Percentiles rank a stretch among this genome's conserved stretches.
These are phyloP conservation scores for Lachnellula cervina DNA, from an alignment of 2,329 filamentous ascomycete genomes.

Conservation along the genomic window DNA sequence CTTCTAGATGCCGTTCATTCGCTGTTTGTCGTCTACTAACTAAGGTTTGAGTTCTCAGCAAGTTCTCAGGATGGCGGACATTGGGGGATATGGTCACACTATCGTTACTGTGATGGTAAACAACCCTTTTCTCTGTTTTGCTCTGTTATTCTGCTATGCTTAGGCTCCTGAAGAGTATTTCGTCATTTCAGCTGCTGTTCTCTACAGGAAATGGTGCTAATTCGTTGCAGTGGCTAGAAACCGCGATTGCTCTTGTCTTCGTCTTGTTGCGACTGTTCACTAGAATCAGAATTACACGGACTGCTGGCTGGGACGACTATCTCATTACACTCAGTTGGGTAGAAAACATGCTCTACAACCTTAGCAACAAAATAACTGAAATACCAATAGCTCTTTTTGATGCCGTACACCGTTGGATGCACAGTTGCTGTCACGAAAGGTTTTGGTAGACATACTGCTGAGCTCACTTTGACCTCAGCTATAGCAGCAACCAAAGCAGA, in stretches of 20 bases:
- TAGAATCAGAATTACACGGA: slow-evolving; percentile 1
- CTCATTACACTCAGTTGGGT: slow-evolving; percentile 10
- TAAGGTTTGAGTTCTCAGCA: no score
- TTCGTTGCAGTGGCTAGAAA: no score
- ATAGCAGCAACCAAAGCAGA: slow-evolving; percentile 6
- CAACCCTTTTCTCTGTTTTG: no score
- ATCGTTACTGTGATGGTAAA: no score
- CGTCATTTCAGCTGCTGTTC: no score
- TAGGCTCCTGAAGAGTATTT: no score
- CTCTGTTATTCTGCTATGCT: no score
- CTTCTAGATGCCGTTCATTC: no score
- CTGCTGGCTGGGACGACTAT: slow-evolving; percentile 12
- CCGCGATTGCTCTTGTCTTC: slow-evolving; percentile 2
- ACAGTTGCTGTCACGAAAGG: slow-evolving; percentile 8
- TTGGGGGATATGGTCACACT: no score
- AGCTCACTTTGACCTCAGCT: slow-evolving; percentile 3
- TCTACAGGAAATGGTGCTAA: no score
- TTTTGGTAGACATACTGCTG: slow-evolving; percentile 7
- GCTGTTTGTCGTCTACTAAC: no score
- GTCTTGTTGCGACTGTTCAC: slow-evolving; percentile 12
- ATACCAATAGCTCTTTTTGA: slow-evolving; percentile 8
- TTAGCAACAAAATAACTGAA: background rate
- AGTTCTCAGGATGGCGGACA: no score
- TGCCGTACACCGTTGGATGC: slow-evolving; percentile 4
- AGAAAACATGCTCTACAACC: background rate